Base-by-base conservation (phyloP, 2,329 filamentous ascomycete species). In the Neofusicoccum cordaticola region DNA sequence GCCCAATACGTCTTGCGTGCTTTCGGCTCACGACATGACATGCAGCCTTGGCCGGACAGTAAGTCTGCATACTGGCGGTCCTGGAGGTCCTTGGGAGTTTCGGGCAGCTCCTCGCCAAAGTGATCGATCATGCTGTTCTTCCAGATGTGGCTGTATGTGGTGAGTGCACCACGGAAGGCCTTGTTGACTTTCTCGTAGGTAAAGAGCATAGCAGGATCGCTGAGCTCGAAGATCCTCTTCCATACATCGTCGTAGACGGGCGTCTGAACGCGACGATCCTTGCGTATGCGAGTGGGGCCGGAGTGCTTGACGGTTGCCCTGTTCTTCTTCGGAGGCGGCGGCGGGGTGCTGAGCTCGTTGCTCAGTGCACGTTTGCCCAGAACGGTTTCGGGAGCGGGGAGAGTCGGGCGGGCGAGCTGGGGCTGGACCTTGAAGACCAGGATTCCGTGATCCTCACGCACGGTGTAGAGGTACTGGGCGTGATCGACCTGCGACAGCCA, bases 1-100 rank as follows among this genome's bases (percentile, higher is more conserved):
- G 75, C 75, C 78, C 78, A 80, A 65, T 79, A 80, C 4, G 77
- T 77, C 67, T 79, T 79, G 67, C 78, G 72, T 6, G 76, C 76
- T 39, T 70, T 72, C 4, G 68, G 69, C 12, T 75, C 70, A 13
- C 69, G 67, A 67, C 77, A 79, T 35, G 71, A 73, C 72, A 77
- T 77, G 68, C 78, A 80, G 31, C 76, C 77, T 56, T 74, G 72
- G 7, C 77, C 76, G 44, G 76, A 73, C 7, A 78, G 70, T 15
- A 79, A 68, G 63, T 78, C 71, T 13, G 76, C 74, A 66, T 79
- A 80, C 58, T 80, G 74, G 27, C 72, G 75, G 58, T 80, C 77
- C 7, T 71, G 73, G n/a, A 79, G 67, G 17, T 73, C 75, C 35
- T 70, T 69, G 13, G 74, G 71, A 17, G 74, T 74, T 47, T 74